Percentiles rank a stretch among this genome's conserved stretches.
These are phyloP conservation scores for Cotoneaster glaucophyllus DNA, from an alignment of 306 rosid species.

Conservation along the genomic window DNA sequence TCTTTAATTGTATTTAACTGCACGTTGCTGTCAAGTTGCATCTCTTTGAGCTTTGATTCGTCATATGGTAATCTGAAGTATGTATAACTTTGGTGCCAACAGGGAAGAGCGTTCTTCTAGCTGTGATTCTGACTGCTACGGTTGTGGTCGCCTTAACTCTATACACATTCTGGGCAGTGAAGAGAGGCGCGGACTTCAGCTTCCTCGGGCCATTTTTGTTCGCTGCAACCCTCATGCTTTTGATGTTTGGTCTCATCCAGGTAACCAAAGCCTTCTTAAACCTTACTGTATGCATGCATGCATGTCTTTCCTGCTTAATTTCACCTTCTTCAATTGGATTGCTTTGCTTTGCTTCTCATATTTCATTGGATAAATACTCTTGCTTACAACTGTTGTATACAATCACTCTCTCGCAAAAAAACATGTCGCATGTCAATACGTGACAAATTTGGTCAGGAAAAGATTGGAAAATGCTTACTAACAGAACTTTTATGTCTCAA, in stretches of 20 bases:
- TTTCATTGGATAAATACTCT: too few species aligned
- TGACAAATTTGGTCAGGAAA: background rate
- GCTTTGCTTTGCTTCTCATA: too few species aligned
- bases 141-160: slow-evolving; percentile 23
- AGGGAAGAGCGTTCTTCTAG: slow-evolving; percentile 21
- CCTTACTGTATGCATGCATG: background rate
- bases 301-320: too few species aligned
- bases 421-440: background rate
- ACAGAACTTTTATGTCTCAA: background rate
- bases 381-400: background rate
- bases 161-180: slow-evolving; percentile 38
- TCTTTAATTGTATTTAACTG: too few species aligned
- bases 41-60: too few species aligned
- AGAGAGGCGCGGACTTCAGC: slow-evolving; percentile 24
- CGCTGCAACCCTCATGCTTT: slow-evolving; percentile 22
- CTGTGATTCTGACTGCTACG: slow-evolving; percentile 19
- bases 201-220: slow-evolving; percentile 35
- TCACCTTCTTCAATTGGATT: too few species aligned
- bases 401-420: background rate
- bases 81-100: background rate
- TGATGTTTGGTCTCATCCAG: slow-evolving; percentile 23
- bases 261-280: background rate
- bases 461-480: background rate
- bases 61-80: too few species aligned
- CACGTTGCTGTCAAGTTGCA: too few species aligned